These are phyloP conservation scores for Malus asiatica DNA, from an alignment of 306 rosid species.

Conservation along the genomic window DNA sequence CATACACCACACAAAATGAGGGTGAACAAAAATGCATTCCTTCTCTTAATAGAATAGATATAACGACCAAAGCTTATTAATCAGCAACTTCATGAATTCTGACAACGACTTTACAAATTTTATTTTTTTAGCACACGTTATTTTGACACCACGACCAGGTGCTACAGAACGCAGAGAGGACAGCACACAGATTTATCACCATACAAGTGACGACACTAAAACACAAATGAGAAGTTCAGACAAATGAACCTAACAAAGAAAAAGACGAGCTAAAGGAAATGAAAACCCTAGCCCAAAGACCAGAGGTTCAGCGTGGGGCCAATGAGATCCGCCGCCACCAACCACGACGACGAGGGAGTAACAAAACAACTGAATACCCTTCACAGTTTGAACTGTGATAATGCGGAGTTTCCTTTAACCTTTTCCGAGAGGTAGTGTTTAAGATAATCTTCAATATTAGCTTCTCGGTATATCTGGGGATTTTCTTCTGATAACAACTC, in stretches of 20 bases:
- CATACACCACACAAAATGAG: no score
- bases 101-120: no score
- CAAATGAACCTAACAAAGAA: background rate
- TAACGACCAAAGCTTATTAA: no score
- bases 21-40: no score
- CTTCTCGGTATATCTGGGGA: slow-evolving; percentile 17
- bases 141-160: no score
- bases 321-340: no score
- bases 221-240: background rate
- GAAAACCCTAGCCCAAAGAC: no score
- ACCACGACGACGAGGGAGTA: no score
- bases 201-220: background rate
- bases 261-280: no score
- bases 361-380: background rate
- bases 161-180: background rate
- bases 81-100: no score
- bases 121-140: no score
- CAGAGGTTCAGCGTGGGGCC: background rate
- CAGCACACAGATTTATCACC: background rate
- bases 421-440: background rate
- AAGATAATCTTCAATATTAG: slow-evolving; percentile 4
- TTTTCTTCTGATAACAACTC: slow-evolving; percentile 25
- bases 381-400: slow-evolving; percentile 35
- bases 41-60: no score
- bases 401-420: slow-evolving; percentile 27